Evolutionary conservation across 139 green algal genomes (phyloP).

Genomic region (Chlamydomonas asymmetrica): DNA sequence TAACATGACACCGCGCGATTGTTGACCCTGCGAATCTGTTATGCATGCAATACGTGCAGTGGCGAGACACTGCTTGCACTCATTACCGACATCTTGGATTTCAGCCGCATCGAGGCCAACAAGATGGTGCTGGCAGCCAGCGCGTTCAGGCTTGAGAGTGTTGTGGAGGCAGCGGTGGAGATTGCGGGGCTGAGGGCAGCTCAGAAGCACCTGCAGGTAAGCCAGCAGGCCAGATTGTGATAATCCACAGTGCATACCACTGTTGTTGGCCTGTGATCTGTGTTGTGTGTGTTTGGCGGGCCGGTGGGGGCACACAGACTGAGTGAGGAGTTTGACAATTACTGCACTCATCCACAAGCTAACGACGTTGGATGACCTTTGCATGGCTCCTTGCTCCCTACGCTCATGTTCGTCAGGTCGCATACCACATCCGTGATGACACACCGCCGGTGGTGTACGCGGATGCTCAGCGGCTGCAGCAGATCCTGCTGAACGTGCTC

Average conservation of each 20-base stretch:
- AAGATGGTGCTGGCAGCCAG: slow-evolving; percentile 68
- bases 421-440: slow-evolving; percentile 61
- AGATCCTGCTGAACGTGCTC: slow-evolving; percentile 87
- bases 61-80: slow-evolving; percentile 86
- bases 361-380: too few relatives aligned
- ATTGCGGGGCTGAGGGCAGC: slow-evolving; percentile 76
- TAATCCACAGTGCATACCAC: too few relatives aligned
- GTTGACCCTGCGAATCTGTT: background rate
- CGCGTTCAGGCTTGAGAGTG: slow-evolving; percentile 71
- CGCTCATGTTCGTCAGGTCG: slow-evolving; percentile 46
- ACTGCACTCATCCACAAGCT: too few relatives aligned
- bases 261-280: background rate
- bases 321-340: background rate
- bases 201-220: slow-evolving; percentile 74
- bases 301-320: too few relatives aligned
- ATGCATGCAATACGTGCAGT: too few relatives aligned
- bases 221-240: too few relatives aligned
- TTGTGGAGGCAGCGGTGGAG: slow-evolving; percentile 85
- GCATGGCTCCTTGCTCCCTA: background rate
- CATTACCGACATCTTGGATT: slow-evolving; percentile 93
- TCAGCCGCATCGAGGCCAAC: slow-evolving; percentile 84
- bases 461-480: slow-evolving; percentile 78
- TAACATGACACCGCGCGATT: background rate
- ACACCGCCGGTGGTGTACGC: slow-evolving; percentile 48
- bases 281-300: background rate